Evolutionary conservation across 78 protist genomes (phyloP).

Genomic region (Corallochytrium limacisporum): DNA sequence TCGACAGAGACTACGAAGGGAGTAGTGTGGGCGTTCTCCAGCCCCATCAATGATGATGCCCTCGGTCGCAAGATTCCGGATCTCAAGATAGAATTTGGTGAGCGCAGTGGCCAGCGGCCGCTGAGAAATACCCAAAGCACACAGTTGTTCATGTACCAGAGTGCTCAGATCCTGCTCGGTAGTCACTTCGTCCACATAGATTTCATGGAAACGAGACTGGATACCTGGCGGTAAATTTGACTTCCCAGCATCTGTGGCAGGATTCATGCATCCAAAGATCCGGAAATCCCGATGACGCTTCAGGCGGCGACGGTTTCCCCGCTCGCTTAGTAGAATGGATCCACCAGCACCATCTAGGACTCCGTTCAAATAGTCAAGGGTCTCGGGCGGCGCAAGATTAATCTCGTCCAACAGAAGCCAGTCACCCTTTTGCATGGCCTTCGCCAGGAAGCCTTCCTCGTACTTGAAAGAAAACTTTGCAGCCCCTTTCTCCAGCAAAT

Average conservation of each 20-base stretch:
- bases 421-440: slow-evolving; percentile 77
- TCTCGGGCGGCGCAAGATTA: slow-evolving; percentile 91
- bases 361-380: slow-evolving; percentile 68
- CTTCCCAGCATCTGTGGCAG: slow-evolving; percentile 98
- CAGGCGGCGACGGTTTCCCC: slow-evolving; percentile 71
- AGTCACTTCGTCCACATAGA: slow-evolving; percentile 76
- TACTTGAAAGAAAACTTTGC: slow-evolving; percentile 4
- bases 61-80: slow-evolving; percentile 20
- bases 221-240: slow-evolving; percentile 80
- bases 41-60: slow-evolving; percentile 71
- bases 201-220: slow-evolving; percentile 77
- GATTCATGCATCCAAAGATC: slow-evolving; percentile 97
- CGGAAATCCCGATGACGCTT: slow-evolving; percentile 84
- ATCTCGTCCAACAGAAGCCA: slow-evolving; percentile 99
- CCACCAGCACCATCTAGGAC: slow-evolving; percentile 59
- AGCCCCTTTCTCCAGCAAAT: too few relatives aligned
- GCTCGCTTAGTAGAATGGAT: slow-evolving; percentile 71
- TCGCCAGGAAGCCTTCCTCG: slow-evolving; percentile 49
- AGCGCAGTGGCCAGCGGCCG: too few relatives aligned
- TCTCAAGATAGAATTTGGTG: too few relatives aligned
- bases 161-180: slow-evolving; percentile 53
- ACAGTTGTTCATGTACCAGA: slow-evolving; percentile 41
- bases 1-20: slow-evolving; percentile 83
- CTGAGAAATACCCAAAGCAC: neutral
- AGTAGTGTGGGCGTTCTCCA: slow-evolving; percentile 72